phyloP scores from a whole-genome alignment of 2,329 filamentous ascomycete species.

The Cylindrodendrum hubeiense region DNA sequence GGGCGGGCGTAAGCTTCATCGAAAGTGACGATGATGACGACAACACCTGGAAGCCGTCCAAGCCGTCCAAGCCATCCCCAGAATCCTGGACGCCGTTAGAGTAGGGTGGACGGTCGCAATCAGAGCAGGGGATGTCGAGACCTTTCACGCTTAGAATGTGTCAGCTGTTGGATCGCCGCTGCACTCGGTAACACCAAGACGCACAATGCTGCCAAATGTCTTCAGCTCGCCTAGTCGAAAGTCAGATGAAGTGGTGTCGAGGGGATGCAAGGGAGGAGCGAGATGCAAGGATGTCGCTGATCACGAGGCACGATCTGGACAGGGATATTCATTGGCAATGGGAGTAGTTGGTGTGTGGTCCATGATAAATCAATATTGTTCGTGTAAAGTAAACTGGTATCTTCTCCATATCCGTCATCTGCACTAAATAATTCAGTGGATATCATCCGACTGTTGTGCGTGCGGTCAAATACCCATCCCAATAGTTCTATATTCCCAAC shows the following conservation, averaged over 20 bases:
- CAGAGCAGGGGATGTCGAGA: slow-evolving; percentile 10
- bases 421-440: slow-evolving; percentile 46
- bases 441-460: slow-evolving; percentile 40
- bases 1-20: slow-evolving; percentile 18
- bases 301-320: slow-evolving; percentile 43
- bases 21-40: slow-evolving; percentile 10
- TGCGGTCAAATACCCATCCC: slow-evolving; percentile 33
- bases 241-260: background rate
- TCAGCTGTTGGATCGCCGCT: slow-evolving; percentile 30
- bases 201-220: slow-evolving; percentile 19
- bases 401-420: slow-evolving; percentile 43
- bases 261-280: slow-evolving; percentile 34
- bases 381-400: slow-evolving; percentile 41
- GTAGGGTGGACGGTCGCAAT: background rate
- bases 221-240: slow-evolving; percentile 7
- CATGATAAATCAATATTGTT: slow-evolving; percentile 35
- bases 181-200: slow-evolving; percentile 22
- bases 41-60: background rate
- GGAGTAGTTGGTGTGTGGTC: slow-evolving; percentile 19
- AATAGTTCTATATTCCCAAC: slow-evolving; percentile 47
- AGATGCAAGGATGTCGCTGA: slow-evolving; percentile 38
- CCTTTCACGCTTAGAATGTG: slow-evolving; percentile 12
- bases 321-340: slow-evolving; percentile 32
- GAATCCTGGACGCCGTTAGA: background rate
- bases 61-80: background rate